A percentile compares a stretch with the other conserved stretches of the same genome.
Conservation (phyloP, 805 yeast species). For the Tetrapisispora arboricola region DNA sequence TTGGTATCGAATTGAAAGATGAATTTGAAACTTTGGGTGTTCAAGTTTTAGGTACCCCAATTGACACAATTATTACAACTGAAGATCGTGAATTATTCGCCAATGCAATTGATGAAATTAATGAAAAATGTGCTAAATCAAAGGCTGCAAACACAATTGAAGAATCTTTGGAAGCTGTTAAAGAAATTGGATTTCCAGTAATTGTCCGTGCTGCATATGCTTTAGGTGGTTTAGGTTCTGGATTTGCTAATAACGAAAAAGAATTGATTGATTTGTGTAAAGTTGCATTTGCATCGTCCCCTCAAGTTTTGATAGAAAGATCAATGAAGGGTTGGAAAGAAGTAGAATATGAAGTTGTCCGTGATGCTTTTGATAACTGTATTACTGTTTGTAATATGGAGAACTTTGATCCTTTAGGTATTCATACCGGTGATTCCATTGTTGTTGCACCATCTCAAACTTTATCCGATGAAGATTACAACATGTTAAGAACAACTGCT, state of each 20-base stretch:
- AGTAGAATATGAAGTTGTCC: constrained; percentile 96
- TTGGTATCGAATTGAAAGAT: constrained; percentile 91
- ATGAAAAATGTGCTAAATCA: constrained; percentile 92
- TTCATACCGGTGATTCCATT: constrained; percentile 97
- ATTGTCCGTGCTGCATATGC: constrained; percentile 97
- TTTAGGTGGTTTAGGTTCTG: constrained; percentile 95
- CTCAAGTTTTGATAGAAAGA: constrained; percentile 90
- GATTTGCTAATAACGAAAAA: constrained; percentile 82
- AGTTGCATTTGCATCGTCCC: constrained; percentile 89
- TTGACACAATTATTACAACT: constrained; percentile 91
- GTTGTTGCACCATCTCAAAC: constrained; percentile 99
- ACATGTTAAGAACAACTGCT: constrained; percentile 96
- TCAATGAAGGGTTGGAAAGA: constrained; percentile 99
- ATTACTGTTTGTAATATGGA: constrained; percentile 99
- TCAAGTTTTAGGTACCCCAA: constrained; percentile 91
- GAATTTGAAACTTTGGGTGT: constrained; percentile 85
- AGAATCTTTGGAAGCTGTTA: constrained; percentile 80
- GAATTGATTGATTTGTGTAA: constrained; percentile 77
- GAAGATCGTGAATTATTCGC: constrained; percentile 97
- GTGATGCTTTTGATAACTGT: constrained; percentile 96
- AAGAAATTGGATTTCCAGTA: constrained; percentile 85
- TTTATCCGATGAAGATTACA: constrained; percentile 89
- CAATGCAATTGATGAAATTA: constrained; percentile 86
- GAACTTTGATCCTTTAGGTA: constrained; percentile 96
- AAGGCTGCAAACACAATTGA: constrained; percentile 69